Conservation (phyloP, 208 protist species). For the Leishmania martiniquensis region DNA sequence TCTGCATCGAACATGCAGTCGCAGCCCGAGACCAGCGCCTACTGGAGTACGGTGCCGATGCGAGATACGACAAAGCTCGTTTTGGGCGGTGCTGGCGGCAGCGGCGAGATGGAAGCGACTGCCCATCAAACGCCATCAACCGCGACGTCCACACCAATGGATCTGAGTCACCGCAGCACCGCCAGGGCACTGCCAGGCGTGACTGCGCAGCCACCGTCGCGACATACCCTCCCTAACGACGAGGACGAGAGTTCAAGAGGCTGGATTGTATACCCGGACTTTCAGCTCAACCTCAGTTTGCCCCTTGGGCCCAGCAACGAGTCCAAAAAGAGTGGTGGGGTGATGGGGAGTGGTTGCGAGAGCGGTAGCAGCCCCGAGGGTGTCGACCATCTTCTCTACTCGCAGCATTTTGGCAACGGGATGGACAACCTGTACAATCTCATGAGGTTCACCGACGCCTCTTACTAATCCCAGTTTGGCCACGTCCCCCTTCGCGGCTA, state of each 20-base stretch:
- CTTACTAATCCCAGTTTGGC: not conserved
- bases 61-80: slow-evolving; percentile 6
- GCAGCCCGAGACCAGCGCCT: not conserved
- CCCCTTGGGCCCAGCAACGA: not conserved
- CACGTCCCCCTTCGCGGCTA: not conserved
- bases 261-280: slow-evolving; percentile 21
- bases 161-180: slow-evolving; percentile 16
- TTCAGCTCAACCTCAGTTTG: slow-evolving; percentile 22
- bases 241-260: slow-evolving; percentile 22
- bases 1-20: slow-evolving; percentile 18
- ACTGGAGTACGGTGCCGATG: slow-evolving; percentile 20
- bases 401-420: slow-evolving; percentile 11
- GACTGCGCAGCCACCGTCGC: not conserved
- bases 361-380: slow-evolving; percentile 1
- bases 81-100: not conserved
- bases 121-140: not conserved
- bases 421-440: slow-evolving; percentile 23
- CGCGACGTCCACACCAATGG: not conserved
- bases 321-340: not conserved
- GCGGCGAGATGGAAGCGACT: not conserved
- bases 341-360: not conserved
- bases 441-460: slow-evolving; percentile 20
- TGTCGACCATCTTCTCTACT: slow-evolving; percentile 8
- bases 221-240: not conserved
- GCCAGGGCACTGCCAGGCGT: slow-evolving; percentile 11